These are phyloP conservation scores for Austropuccinia psidii DNA, from an alignment of 1,284 basidiomycete genomes.

Conservation along the genomic window DNA sequence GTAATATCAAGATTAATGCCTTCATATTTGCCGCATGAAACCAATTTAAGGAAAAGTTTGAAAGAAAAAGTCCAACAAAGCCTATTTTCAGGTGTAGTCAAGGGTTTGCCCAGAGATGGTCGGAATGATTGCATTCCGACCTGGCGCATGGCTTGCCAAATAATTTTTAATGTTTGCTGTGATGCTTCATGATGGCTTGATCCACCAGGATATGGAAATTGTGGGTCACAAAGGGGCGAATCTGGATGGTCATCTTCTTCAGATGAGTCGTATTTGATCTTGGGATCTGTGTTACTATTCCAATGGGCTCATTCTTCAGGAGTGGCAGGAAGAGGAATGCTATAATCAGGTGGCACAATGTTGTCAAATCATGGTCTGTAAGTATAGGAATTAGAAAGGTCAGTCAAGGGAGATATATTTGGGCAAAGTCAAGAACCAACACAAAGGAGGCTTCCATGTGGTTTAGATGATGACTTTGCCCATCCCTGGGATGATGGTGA, in stretches of 20 bases:
- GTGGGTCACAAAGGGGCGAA: neutral
- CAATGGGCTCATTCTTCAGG: neutral
- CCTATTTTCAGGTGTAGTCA: neutral
- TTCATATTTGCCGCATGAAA: constrained; percentile 1
- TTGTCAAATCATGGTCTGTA: too few species aligned
- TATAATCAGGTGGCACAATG: constrained; percentile 1
- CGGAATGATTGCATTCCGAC: neutral
- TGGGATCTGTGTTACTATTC: neutral
- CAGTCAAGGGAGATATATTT: too few species aligned
- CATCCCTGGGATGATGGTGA: too few species aligned
- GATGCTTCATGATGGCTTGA: neutral
- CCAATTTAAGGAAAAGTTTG: neutral
- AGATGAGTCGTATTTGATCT: neutral
- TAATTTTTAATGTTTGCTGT: neutral
- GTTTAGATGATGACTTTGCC: too few species aligned
- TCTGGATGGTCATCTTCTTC: neutral
- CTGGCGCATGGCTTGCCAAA: constrained; percentile 5
- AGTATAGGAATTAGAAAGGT: too few species aligned
- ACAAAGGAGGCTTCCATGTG: too few species aligned
- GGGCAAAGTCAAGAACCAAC: too few species aligned
- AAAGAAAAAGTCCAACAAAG: constrained; percentile 8
- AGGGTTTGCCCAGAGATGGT: neutral
- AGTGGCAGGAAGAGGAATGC: neutral
- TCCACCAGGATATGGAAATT: constrained; percentile 9
- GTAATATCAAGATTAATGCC: neutral